Evolutionary conservation across 2,329 filamentous ascomycete species (phyloP).

Genomic region (Fusarium sulawesiense): DNA sequence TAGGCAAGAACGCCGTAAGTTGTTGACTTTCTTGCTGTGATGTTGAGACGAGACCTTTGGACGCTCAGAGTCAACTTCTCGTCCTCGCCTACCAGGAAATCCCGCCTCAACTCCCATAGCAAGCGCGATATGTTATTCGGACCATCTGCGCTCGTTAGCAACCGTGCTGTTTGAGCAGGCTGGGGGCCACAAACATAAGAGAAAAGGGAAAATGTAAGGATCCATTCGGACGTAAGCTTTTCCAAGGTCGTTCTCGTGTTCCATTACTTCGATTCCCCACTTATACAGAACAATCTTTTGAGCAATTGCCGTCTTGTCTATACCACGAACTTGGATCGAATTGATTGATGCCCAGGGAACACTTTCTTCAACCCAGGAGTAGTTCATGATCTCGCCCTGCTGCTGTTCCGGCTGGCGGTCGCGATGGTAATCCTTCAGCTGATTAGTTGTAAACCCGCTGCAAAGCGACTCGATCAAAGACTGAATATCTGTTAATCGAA

Average conservation of each 20-base stretch:
- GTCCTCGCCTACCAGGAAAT: constrained; percentile 49
- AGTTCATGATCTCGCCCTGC: constrained; percentile 29
- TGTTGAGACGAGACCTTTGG: constrained; percentile 44
- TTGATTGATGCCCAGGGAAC: constrained; percentile 53
- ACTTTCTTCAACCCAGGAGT: constrained; percentile 57
- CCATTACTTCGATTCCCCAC: constrained; percentile 63
- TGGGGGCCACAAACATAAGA: constrained; percentile 57
- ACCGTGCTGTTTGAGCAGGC: not conserved
- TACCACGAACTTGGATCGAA: constrained; percentile 30
- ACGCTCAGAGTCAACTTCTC: constrained; percentile 46
- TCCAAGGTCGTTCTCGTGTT: constrained; percentile 58
- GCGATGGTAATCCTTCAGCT: constrained; percentile 59
- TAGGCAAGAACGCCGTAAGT: constrained; percentile 51
- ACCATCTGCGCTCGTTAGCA: constrained; percentile 16
- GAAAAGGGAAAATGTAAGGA: constrained; percentile 56
- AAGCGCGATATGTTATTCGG: constrained; percentile 35
- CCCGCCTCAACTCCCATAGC: constrained; percentile 45
- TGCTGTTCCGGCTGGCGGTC: constrained; percentile 1
- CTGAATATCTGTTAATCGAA: constrained; percentile 57
- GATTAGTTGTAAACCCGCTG: constrained; percentile 59
- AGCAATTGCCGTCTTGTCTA: constrained; percentile 56
- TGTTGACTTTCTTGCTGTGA: constrained; percentile 48
- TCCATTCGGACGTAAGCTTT: constrained; percentile 54
- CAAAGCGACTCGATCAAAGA: constrained; percentile 54
- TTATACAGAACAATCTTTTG: constrained; percentile 59